Conservation (phyloP, 345 rosid species). For the Carallia brachiata region DNA sequence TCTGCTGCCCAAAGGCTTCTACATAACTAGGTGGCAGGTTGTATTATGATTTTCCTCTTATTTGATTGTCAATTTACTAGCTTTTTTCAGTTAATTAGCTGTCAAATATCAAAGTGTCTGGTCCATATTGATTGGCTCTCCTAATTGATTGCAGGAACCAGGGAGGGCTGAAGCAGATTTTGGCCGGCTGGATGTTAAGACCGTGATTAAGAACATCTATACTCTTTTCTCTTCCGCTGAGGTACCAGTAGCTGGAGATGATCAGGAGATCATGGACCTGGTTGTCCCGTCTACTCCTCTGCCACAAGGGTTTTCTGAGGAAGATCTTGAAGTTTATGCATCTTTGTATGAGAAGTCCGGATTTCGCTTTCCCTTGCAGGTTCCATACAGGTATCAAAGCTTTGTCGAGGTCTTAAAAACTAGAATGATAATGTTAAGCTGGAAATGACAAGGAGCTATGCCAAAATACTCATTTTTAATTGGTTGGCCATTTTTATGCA, state of each 20-base stretch:
- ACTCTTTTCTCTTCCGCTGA: constrained; percentile 16
- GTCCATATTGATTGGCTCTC: neutral
- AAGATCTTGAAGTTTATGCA: constrained; percentile 25
- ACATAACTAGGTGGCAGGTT: constrained; percentile 43
- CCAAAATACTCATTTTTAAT: neutral
- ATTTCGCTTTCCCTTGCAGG: constrained; percentile 21
- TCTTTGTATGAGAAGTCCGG: constrained; percentile 30
- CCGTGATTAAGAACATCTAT: constrained; percentile 18
- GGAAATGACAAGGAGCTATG: too few species aligned
- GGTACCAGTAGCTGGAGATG: constrained; percentile 16
- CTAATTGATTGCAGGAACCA: constrained; percentile 10
- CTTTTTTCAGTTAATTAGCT: too few species aligned
- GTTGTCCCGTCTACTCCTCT: constrained; percentile 24
- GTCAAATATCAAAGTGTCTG: too few species aligned
- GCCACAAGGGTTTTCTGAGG: constrained; percentile 20
- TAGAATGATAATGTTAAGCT: too few species aligned
- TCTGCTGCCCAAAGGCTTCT: constrained; percentile 40
- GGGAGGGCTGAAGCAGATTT: constrained; percentile 26
- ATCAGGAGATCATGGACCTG: constrained; percentile 28
- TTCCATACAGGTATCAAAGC: constrained; percentile 25
- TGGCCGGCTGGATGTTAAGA: constrained; percentile 18
- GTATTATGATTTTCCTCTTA: neutral
- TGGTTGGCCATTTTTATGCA: constrained; percentile 5
- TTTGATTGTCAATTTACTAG: too few species aligned
- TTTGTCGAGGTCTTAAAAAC: neutral